These are phyloP conservation scores for Yamadazyma kanchanaburiensis DNA, from an alignment of 1,139 yeast genomes.

Conservation along the genomic window DNA sequence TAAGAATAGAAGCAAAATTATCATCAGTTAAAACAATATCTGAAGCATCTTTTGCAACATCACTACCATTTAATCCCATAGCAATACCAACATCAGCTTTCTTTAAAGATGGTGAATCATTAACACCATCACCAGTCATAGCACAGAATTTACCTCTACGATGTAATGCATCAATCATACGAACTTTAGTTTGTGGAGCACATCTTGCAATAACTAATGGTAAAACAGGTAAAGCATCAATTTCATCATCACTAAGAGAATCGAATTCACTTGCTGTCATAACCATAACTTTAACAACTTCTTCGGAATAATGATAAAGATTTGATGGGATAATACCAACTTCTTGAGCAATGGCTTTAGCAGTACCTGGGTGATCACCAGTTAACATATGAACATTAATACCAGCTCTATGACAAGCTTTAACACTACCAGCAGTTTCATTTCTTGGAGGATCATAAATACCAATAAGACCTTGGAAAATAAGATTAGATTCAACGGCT, in stretches of 20 bases:
- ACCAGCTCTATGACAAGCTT: slow-evolving; percentile 70
- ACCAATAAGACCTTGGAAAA: slow-evolving; percentile 70
- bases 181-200: slow-evolving; percentile 84
- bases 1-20: slow-evolving; percentile 74
- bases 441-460: slow-evolving; percentile 81
- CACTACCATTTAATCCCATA: slow-evolving; percentile 85
- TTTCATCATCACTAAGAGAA: slow-evolving; percentile 54
- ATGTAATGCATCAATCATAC: slow-evolving; percentile 81
- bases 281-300: slow-evolving; percentile 65
- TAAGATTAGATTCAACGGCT: slow-evolving; percentile 51
- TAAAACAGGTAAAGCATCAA: slow-evolving; percentile 65
- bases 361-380: slow-evolving; percentile 84
- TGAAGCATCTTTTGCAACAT: slow-evolving; percentile 78
- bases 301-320: slow-evolving; percentile 58
- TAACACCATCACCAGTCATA: slow-evolving; percentile 88
- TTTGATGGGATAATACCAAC: slow-evolving; percentile 80
- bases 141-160: slow-evolving; percentile 70
- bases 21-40: slow-evolving; percentile 75
- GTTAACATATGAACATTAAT: slow-evolving; percentile 83
- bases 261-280: slow-evolving; percentile 79
- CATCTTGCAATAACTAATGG: slow-evolving; percentile 83
- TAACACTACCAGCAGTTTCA: slow-evolving; percentile 68
- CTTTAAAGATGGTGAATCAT: slow-evolving; percentile 78
- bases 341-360: slow-evolving; percentile 77
- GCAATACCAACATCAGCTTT: slow-evolving; percentile 84